Conservation (phyloP, 257 asterid genomes). For the Asclepias syriaca region DNA sequence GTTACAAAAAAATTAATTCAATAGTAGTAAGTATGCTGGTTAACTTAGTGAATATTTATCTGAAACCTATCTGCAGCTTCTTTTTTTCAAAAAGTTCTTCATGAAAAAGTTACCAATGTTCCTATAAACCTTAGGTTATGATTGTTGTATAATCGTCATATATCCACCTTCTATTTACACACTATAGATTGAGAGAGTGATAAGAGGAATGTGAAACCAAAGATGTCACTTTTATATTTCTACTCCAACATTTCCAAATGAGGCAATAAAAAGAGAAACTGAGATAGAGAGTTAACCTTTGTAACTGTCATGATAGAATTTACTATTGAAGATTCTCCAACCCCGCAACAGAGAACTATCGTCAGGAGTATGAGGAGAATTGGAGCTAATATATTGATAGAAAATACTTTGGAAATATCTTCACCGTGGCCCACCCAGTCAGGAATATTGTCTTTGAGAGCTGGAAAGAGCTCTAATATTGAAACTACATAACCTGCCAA, state of each 20-base stretch:
- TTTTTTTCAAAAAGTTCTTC: neutral
- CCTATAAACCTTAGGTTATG: neutral
- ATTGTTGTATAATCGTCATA: neutral
- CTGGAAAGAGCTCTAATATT: constrained; percentile 73
- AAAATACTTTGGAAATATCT: constrained; percentile 58
- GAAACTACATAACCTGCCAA: constrained; percentile 76
- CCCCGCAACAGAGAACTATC: constrained; percentile 76
- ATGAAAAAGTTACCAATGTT: neutral
- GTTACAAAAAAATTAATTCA: neutral
- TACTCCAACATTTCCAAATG: neutral
- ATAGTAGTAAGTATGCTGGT: neutral
- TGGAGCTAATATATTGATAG: constrained; percentile 81
- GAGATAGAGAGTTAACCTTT: constrained; percentile 44
- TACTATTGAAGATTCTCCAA: constrained; percentile 85
- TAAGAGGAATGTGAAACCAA: neutral
- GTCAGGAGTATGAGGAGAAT: constrained; percentile 64
- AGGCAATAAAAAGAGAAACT: neutral
- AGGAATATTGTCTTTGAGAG: constrained; percentile 61
- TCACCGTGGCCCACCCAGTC: constrained; percentile 92
- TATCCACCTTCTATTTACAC: neutral
- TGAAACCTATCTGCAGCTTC: neutral
- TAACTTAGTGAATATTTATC: neutral
- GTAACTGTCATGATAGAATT: constrained; percentile 74
- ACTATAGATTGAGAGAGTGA: neutral
- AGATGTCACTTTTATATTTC: neutral